Percentiles rank a stretch among this genome's conserved stretches.
phyloP scores from a whole-genome alignment of 73 alveolate genomes.

The Durusdinium trenchii region DNA sequence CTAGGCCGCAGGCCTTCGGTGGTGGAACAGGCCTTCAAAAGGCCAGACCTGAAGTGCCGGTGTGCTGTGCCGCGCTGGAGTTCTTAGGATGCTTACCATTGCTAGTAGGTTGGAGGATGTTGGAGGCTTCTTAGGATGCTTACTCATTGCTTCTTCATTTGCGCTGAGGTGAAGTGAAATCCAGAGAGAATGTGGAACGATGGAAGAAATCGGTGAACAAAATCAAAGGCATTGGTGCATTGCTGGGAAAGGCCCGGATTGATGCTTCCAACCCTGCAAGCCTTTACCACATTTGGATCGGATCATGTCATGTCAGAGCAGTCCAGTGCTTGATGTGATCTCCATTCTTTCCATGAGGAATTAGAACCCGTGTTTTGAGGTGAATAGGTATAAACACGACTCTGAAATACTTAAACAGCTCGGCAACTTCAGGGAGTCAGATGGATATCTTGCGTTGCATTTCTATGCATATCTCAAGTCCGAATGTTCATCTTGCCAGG shows the following conservation, averaged over 20 bases:
- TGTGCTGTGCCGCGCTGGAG: no score
- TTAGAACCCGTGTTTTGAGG: no score
- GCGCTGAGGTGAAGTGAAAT: slow-evolving; percentile 58
- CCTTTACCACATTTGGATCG: not conserved
- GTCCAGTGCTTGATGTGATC: no score
- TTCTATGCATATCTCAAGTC: not conserved
- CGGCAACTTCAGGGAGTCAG: not conserved
- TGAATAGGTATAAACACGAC: not conserved
- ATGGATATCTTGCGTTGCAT: not conserved
- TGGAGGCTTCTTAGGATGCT: no score
- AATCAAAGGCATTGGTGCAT: slow-evolving; percentile 47
- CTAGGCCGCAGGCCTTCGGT: not conserved
- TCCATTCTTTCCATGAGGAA: no score
- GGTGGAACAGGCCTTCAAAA: no score
- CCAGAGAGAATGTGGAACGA: slow-evolving; percentile 58
- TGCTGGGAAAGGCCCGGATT: slow-evolving; percentile 64
- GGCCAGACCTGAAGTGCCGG: no score
- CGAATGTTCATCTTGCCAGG: not conserved
- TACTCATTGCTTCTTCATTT: no score
- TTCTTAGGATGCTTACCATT: no score
- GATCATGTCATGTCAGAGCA: not conserved
- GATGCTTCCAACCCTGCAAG: not conserved
- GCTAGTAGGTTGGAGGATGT: no score
- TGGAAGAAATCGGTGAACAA: slow-evolving; percentile 83
- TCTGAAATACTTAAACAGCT: not conserved